Base-by-base conservation (phyloP, 768 basidiomycete genomes). In the Hortiboletus campestris region DNA sequence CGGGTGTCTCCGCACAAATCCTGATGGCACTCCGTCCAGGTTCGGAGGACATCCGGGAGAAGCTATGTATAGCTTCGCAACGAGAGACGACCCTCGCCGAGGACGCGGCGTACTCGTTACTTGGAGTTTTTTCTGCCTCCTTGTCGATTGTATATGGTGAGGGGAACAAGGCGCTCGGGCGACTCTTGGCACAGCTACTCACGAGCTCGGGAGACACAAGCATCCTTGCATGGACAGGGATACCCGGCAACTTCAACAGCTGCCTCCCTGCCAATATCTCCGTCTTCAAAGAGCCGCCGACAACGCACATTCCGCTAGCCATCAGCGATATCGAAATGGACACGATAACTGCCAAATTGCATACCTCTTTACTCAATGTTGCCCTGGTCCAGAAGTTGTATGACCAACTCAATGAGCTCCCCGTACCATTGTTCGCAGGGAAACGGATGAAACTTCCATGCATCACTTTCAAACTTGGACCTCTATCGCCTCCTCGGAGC, bases 201-300 rank as follows among this genome's bases (percentile, higher is more conserved):
- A 54, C 46, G n/a, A 42, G 22, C 40, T 54, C 53, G 4, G 53
- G 40, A 13, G 53, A 54, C 19, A 48, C 46, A 10, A 54, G 46
- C n/a, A 54, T 54, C 25, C 53, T 54, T 19, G 53, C 53, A 29
- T 54, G 53, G 53, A 48, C 46, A 16, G 53, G 53, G n/a, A 42
- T 10, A 28, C 42, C 39, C 14, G 46, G 53, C 16, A 3, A 7
- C 14, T 36, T 11, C n/a, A 54, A 54, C 29, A 54, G 46, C 25
- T 54, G 53, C 25, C 53, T 54, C 32, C 53, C 53, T 12, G 28
- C 36, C 34, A 47, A 29, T 22, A 48, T 48, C 34, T 6, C n/a
- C 1, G 53, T 54, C 5, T 54, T 54, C 46, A 7, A 11, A 22
- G 6, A 54, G 25, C 2, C 10, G 6, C 11, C 32, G 19, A 28